phyloP scores from a whole-genome alignment of 108 stramenopile species.

The Schizochytrium sp. region DNA sequence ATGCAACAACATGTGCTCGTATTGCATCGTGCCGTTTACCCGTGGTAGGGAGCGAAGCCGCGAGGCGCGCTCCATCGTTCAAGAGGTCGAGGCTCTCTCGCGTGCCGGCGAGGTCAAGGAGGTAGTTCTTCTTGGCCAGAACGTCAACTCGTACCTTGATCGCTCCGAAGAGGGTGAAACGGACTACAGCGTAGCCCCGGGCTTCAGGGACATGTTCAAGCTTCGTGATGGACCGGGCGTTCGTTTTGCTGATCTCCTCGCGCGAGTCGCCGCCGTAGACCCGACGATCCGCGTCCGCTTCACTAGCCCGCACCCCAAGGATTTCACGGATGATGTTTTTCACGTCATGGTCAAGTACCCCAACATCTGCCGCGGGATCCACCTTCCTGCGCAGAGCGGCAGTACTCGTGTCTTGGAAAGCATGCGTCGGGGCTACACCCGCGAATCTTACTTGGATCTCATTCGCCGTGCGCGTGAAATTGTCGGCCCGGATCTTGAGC shows the following conservation, averaged over 20 bases:
- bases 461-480: conserved; percentile 47
- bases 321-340: conserved; percentile 79
- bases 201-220: conserved; percentile 68
- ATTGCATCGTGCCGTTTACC: conserved; percentile 97
- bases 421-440: conserved; percentile 89
- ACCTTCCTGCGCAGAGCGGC: conserved; percentile 93
- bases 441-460: conserved; percentile 83
- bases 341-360: conserved; percentile 75
- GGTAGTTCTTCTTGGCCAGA: conserved; percentile 87
- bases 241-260: conserved; percentile 86
- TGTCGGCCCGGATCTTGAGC: conserved; percentile 70
- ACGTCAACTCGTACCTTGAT: conserved; percentile 97
- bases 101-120: conserved; percentile 70
- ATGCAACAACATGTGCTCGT: conserved; percentile 92
- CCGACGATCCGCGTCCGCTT: conserved; percentile 88
- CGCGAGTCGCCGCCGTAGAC: conserved; percentile 64
- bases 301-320: conserved; percentile 96
- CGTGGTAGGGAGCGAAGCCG: conserved; percentile 81
- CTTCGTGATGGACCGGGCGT: conserved; percentile 63
- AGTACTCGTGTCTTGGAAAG: conserved; percentile 69
- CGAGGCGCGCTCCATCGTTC: conserved; percentile 70
- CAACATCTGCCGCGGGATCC: conserved; percentile 82
- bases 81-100: conserved; percentile 59
- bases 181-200: conserved; percentile 63
- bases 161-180: not conserved